phyloP scores from a whole-genome alignment of 1,284 basidiomycete species.

The Cryptococcus sp. region DNA sequence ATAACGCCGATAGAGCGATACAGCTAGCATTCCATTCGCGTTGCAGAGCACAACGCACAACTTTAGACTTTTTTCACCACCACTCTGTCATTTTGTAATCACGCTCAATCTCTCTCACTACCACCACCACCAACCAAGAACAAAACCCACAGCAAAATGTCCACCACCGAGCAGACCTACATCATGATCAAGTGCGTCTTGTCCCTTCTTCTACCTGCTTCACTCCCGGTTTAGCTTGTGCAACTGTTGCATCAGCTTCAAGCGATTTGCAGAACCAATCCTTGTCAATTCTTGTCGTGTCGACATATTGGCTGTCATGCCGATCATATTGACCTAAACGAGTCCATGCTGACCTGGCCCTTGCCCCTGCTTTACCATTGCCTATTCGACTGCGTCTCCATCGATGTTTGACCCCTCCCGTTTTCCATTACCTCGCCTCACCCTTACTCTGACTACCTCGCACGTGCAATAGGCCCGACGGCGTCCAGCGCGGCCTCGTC shows the following conservation, averaged over 20 bases:
- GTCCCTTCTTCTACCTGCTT: background rate
- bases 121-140: slow-evolving; percentile 10
- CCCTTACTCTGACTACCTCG: slow-evolving; percentile 1
- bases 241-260: background rate
- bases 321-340: too few species aligned
- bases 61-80: background rate
- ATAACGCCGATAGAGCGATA: background rate
- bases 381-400: background rate
- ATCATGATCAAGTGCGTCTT: slow-evolving; percentile 58
- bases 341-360: too few species aligned
- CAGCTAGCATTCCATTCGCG: background rate
- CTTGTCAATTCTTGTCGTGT: too few species aligned
- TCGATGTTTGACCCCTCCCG: background rate
- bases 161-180: slow-evolving; percentile 57
- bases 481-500: slow-evolving; percentile 92
- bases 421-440: background rate
- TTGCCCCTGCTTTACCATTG: too few species aligned
- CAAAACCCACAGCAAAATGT: slow-evolving; percentile 45
- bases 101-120: background rate
- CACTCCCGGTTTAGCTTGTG: background rate
- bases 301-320: too few species aligned
- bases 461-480: slow-evolving; percentile 71
- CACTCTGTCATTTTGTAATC: too few species aligned
- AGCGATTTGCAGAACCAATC: too few species aligned
- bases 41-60: too few species aligned